Base-by-base conservation (phyloP, 192 early-diverging fungal species). In the Spinellus fusiger region DNA sequence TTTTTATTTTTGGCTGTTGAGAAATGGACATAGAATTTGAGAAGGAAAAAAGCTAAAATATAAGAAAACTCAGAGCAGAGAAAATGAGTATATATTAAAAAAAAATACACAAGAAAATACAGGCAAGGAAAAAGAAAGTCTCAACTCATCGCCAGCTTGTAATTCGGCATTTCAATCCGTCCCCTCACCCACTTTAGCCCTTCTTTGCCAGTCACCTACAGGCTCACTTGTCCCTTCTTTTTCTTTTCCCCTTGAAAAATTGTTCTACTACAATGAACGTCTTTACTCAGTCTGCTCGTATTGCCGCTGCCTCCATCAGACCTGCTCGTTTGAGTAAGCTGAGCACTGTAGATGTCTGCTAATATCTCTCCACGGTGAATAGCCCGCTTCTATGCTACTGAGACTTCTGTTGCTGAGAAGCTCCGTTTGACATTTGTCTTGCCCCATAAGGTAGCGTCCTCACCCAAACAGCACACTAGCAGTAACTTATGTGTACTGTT, bases 381-480 rank as follows among this genome's bases (percentile, higher is more conserved):
- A 84, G 83, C 67, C 67, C 92, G 93, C 66, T 73, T 75, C 57
- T 94, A 93, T 72, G 92, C 93, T 56, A 81, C 89, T 44, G 93
- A 93, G 69, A 83, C 92, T n/a, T 61, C 78, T 40, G 66, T 80
- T 38, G 69, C 79, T 54, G 84, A 84, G 52, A 90, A 89, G 81
- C 83, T 98, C 53, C 78, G 84, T 50, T 71, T 98, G 62, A 95
- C 83, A 76, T 92, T 98, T 80, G 90, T 80, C 27, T 80, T 91
- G 25, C 96, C 96, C 33, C 94, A 96, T 79, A 81, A 94, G 85
- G 86, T 89, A 76, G 47, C 20, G 10, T n/a, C 34, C 18, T 54
- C 13, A 58, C 35, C 31, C 31, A n/a, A n/a, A n/a, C n/a, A n/a
- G n/a, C n/a, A n/a, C n/a, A n/a, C n/a, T n/a, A n/a, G n/a, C n/a